Evolutionary conservation across 768 basidiomycete species (phyloP), one percentile per base, ranked within the genome.

Genomic region (Tephrocybe sp.): DNA sequence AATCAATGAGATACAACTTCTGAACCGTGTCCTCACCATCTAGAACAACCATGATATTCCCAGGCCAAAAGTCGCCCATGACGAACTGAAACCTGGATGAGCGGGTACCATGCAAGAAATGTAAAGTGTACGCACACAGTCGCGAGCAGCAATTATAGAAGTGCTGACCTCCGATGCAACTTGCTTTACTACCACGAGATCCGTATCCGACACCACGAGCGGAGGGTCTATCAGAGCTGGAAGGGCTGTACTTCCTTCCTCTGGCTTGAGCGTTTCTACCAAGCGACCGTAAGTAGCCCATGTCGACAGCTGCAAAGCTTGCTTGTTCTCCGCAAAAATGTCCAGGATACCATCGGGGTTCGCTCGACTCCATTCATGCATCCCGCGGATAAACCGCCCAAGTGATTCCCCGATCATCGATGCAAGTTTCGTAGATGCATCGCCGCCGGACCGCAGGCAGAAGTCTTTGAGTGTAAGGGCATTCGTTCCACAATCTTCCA

Each of bases 41-140:
- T 10, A 73, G 60, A 10, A 57, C 62, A n/a, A 85, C 57, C 53
- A 85, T 68, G 40, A 87, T 55, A 58, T 88, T 87, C 0, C 85
- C 86, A 1, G 86, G 78, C 85, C 86, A 88, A 57, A 87, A 83
- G 62, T 88, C 87, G 0, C 87, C 86, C 79, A 81, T 81, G n/a
- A 75, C 72, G 42, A 77, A 69, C 76, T 36, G 51, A 68, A 66
- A 59, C 7, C 26, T 7, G 26, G 26, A 26, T 26, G 14, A 41
- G 19, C n/a, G 32, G 34, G 13, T 13, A 23, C n/a, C 10, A 22
- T 20, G 22, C 23, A 26, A 23, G 23, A 8, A 16, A 12, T 5
- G 23, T 12, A 35, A 45, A 10, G 20, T 14, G 11, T 35, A 57
- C 55, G 47, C 23, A 58, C 61, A 17, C 36, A 43, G 41, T 71